Evolutionary conservation across 805 yeast species (phyloP).

Genomic region (Yarrowia sp.): DNA sequence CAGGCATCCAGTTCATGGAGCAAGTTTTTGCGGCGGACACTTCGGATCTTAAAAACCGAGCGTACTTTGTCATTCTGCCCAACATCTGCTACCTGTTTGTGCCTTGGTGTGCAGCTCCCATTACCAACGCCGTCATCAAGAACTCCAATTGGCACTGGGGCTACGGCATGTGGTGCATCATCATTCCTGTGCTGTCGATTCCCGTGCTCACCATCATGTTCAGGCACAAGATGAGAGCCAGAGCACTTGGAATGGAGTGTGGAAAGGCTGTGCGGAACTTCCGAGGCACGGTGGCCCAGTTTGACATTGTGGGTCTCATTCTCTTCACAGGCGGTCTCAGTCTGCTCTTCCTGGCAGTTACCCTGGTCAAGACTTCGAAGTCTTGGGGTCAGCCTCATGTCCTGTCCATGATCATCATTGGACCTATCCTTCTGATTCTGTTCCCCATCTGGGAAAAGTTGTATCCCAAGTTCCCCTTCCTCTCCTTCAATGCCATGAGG

Average conservation of each 20-base stretch:
- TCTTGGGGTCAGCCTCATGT: constrained; percentile 62
- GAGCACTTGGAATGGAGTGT: neutral
- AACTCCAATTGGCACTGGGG: neutral
- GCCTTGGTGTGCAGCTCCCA: neutral
- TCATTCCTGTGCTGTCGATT: neutral
- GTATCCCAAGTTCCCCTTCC: constrained; percentile 52
- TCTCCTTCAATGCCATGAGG: constrained; percentile 56
- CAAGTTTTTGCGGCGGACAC: neutral
- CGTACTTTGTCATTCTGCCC: neutral
- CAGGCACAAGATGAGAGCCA: neutral
- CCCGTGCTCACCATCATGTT: neutral
- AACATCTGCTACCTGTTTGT: neutral
- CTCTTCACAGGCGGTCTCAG: constrained; percentile 57
- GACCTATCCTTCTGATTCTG: constrained; percentile 58
- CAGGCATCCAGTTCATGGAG: neutral
- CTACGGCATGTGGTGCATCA: neutral
- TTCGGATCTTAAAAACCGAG: neutral
- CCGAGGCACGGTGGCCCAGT: neutral
- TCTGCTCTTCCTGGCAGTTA: constrained; percentile 66
- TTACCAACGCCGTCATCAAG: neutral
- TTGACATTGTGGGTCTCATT: constrained; percentile 49
- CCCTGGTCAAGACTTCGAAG: constrained; percentile 58
- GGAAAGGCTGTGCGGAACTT: neutral
- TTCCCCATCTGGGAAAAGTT: constrained; percentile 50
- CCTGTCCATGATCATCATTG: constrained; percentile 69